Base-by-base conservation (phyloP, 2,329 filamentous ascomycete genomes). In the Colletotrichum costaricense region DNA sequence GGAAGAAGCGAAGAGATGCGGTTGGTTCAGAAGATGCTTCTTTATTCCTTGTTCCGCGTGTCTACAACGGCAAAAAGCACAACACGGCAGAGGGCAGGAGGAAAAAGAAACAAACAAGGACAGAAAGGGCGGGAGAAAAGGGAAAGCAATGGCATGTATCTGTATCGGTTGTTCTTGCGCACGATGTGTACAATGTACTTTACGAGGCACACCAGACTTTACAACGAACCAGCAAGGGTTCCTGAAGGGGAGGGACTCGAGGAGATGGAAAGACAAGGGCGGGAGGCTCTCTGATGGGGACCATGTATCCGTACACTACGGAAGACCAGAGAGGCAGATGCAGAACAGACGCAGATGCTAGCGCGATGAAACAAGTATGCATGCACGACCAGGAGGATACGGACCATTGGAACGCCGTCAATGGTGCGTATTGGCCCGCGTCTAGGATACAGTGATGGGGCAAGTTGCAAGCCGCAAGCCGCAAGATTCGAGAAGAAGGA, bases 311-410 rank as follows among this genome's bases (percentile, higher is more conserved):
- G 30, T 35, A 35, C 33, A 35, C 33, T 35, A 12, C 11, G 59
- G 24, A 59, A 46, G 16, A 38, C 33, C 33, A 35, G 33, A 35
- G 33, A 57, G 57, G 26, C 26, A 49, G 49, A 57, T 46, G 30
- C 52, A 57, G 42, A 35, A 28, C 60, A 63, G 60, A 54, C 9
- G 63, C 52, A 65, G 63, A 70, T 64, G 70, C 58, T 70, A 65
- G 70, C 60, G 67, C 54, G 70, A 73, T 73, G 67, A 73, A 73
- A 73, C 70, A 62, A 70, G 70, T 38, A 55, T 65, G 70, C 66
- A 73, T 73, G 70, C 67, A 62, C 60, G 33, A 60, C 42, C 30
- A 22, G 49, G 33, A 56, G 67, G 46, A 70, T 65, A 65, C 56
- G 67, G 67, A 57, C 60, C 67, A 70, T 65, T 73, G 70, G 70